Evolutionary conservation across 2,329 filamentous ascomycete species (phyloP).

Genomic region (Botrytis galanthina): DNA sequence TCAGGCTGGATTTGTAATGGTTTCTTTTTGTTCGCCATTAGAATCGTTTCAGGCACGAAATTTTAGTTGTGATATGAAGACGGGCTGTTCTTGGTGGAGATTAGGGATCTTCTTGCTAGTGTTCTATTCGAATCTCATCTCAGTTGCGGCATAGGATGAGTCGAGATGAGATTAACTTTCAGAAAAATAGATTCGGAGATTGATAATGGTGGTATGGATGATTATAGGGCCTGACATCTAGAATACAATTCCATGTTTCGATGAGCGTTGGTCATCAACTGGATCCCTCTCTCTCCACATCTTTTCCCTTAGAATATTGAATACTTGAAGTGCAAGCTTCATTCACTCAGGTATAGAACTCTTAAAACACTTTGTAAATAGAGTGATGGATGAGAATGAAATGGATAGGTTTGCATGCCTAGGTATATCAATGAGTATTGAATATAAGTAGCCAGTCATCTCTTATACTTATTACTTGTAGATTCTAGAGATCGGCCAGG

Average conservation of each 20-base stretch:
- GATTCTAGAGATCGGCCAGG: background rate
- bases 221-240: background rate
- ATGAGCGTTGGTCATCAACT: background rate
- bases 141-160: background rate
- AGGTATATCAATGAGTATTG: background rate
- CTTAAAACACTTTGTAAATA: background rate
- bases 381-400: background rate
- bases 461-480: background rate
- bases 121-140: background rate
- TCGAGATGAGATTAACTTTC: background rate
- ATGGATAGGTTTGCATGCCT: background rate
- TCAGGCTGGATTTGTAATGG: background rate
- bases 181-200: background rate
- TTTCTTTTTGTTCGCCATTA: background rate
- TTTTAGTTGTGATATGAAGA: background rate
- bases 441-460: background rate
- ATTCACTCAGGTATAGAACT: background rate
- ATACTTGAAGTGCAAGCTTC: background rate
- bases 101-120: background rate
- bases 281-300: background rate
- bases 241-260: background rate
- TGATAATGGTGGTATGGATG: background rate
- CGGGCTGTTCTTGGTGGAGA: background rate
- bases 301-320: background rate
- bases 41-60: rapidly evolving